A percentile compares a stretch with the other conserved stretches of the same genome.
Evolutionary conservation across 2,329 filamentous ascomycete species (phyloP).

Genomic region (Akanthomyces uredinophilus): DNA sequence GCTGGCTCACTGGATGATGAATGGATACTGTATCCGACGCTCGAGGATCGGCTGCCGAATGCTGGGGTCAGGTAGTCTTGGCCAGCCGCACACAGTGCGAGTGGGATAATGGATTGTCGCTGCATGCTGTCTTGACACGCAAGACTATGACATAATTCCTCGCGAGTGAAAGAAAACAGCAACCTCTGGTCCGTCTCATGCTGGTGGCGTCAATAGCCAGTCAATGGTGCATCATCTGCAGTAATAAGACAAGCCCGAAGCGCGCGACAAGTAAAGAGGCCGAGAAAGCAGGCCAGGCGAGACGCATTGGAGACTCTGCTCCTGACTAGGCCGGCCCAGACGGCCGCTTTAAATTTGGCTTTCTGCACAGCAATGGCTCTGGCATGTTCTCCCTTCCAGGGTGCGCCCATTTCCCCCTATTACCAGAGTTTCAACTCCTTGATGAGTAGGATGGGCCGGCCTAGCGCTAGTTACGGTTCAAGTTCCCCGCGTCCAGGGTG

Average conservation of each 20-base stretch:
- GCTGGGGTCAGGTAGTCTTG: not conserved
- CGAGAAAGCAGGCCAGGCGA: not conserved
- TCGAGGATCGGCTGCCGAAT: not conserved
- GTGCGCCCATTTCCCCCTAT: not conserved
- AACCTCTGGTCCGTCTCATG: not conserved
- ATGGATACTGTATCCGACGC: not conserved
- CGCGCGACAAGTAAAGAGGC: not conserved
- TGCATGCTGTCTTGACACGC: not conserved
- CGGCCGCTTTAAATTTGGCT: not conserved
- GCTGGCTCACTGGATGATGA: not conserved
- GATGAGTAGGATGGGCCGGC: not conserved
- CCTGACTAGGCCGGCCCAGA: not conserved
- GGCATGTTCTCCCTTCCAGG: not conserved
- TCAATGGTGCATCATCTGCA: not conserved
- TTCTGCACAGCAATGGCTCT: not conserved
- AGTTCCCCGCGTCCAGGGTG: conserved; percentile 9
- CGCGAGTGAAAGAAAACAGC: not conserved
- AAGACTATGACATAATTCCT: not conserved
- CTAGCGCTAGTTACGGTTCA: conserved; percentile 11
- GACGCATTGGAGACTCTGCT: too few relatives aligned
- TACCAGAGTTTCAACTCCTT: not conserved
- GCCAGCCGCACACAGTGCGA: not conserved
- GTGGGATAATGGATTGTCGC: not conserved
- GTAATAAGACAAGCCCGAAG: conserved; percentile 4
- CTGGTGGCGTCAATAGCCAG: not conserved